phyloP scores from a whole-genome alignment of 2,329 filamentous ascomycete genomes.

The Magnaporthiopsis rhizophila region DNA sequence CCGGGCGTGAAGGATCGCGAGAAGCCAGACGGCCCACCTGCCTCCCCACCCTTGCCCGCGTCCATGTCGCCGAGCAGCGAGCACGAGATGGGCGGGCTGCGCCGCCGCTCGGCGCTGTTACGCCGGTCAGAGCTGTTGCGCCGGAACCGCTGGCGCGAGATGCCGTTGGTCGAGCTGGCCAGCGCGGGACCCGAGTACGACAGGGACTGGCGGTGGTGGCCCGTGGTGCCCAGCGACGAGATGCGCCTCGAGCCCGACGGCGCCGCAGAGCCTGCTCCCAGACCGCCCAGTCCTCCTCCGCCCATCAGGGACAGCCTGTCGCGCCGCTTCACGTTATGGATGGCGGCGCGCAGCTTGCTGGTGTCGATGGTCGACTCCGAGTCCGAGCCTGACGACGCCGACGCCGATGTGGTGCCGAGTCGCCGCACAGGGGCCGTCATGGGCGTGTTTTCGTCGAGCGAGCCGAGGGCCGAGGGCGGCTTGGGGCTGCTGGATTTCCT shows the following conservation, averaged over 20 bases:
- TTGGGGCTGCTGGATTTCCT: constrained; percentile 20
- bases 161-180: constrained; percentile 45
- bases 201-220: constrained; percentile 21
- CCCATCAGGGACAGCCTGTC: constrained; percentile 30
- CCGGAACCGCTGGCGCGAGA: constrained; percentile 39
- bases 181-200: constrained; percentile 32
- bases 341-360: constrained; percentile 45
- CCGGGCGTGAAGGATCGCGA: constrained; percentile 36
- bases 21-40: constrained; percentile 14
- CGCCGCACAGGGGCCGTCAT: constrained; percentile 17
- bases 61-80: constrained; percentile 29
- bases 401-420: constrained; percentile 9
- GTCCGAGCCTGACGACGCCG: constrained; percentile 21
- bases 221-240: constrained; percentile 20
- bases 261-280: constrained; percentile 21
- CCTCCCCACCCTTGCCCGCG: constrained; percentile 23
- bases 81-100: constrained; percentile 46
- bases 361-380: constrained; percentile 44
- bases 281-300: background rate
- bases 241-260: constrained; percentile 28
- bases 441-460: constrained; percentile 45
- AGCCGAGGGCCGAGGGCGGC: constrained; percentile 22
- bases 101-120: constrained; percentile 40
- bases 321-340: constrained; percentile 45
- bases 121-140: constrained; percentile 43